Evolutionary conservation across 257 asterid genomes (phyloP), one percentile per base, ranked within the genome.

Genomic region (Jaltomata sinuosa): DNA sequence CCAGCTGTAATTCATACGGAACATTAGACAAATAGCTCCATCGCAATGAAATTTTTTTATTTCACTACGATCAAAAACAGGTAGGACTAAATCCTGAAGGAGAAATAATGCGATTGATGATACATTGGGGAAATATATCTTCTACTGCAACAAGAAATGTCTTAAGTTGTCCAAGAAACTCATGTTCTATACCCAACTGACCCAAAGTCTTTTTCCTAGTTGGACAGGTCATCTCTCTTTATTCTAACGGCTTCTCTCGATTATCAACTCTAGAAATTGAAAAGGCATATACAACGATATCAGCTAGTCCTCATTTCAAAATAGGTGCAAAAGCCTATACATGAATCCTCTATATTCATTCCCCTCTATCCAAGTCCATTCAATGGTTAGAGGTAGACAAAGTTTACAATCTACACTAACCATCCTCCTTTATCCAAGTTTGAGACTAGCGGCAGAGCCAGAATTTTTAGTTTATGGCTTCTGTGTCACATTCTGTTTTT

Each of bases 1-100:
- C 99, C 99, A 94, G 87, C 98, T 95, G 90, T 72, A 62, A 74
- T 16, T 36, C 69, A 67, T 8, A 53, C 3, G 6, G 38, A 69
- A 50, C 34, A 77, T 67, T 53, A 83, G 50, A 55, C 38, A 47
- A 47, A 76, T 8, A 25, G 61, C 40, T 47, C 81, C 61, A 76
- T 74, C 45, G 25, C n/a, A 76, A 9, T 47, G 6, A 25, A 47
- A 1, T 14, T 45, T n/a, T 76, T 15, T 32, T 32, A 67, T 0
- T 32, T 67, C 47, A 1, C 47, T 32, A 32, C 0, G 15, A 32
- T 32, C 22, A 32, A 67, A 18, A 67, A 67, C 76, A 32, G 0
- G 76, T 32, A 67, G 76, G 76, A 67, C 32, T 27, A 62, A 27
- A 62, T 14, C 5, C 71, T 64, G 42, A 64, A 64, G 42, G 42